Evolutionary conservation across 1,139 yeast genomes (phyloP).

Genomic region (Debaryomyces coudertii): DNA sequence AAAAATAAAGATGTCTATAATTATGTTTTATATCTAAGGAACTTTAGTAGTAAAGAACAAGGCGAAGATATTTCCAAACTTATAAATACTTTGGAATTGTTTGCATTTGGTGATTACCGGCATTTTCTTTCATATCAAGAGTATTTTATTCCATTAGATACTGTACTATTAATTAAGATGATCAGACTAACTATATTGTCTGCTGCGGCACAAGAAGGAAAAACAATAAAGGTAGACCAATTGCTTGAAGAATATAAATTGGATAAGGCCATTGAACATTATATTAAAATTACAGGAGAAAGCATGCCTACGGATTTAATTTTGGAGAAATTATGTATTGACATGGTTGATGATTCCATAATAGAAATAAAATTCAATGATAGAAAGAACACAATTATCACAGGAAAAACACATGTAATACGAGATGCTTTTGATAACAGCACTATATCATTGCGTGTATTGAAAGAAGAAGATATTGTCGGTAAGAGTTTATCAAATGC

Average conservation of each 20-base stretch:
- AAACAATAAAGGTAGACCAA: constrained; percentile 18
- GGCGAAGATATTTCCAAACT: neutral
- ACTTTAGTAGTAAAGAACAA: neutral
- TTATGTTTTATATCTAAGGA: constrained; percentile 6
- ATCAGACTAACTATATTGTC: constrained; percentile 33
- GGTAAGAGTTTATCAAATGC: constrained; percentile 23
- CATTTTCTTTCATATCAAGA: constrained; percentile 28
- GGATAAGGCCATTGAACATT: constrained; percentile 16
- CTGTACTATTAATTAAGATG: constrained; percentile 24
- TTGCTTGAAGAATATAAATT: constrained; percentile 26
- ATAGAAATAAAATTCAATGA: constrained; percentile 37
- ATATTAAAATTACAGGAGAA: constrained; percentile 10
- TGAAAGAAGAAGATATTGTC: constrained; percentile 28
- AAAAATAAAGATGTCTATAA: constrained; percentile 3
- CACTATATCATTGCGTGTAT: constrained; percentile 11
- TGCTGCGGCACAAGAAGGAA: constrained; percentile 29
- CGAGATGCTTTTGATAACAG: constrained; percentile 1
- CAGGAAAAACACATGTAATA: constrained; percentile 2
- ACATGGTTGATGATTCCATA: constrained; percentile 28
- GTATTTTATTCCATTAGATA: constrained; percentile 21
- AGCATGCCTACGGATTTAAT: constrained; percentile 7
- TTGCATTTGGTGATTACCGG: constrained; percentile 38
- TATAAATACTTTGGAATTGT: constrained; percentile 34
- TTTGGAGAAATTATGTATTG: constrained; percentile 26
- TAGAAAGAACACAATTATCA: constrained; percentile 10